Evolutionary conservation across 2,329 filamentous ascomycete species (phyloP).

Genomic region (Paraphoma chrysanthemicola): DNA sequence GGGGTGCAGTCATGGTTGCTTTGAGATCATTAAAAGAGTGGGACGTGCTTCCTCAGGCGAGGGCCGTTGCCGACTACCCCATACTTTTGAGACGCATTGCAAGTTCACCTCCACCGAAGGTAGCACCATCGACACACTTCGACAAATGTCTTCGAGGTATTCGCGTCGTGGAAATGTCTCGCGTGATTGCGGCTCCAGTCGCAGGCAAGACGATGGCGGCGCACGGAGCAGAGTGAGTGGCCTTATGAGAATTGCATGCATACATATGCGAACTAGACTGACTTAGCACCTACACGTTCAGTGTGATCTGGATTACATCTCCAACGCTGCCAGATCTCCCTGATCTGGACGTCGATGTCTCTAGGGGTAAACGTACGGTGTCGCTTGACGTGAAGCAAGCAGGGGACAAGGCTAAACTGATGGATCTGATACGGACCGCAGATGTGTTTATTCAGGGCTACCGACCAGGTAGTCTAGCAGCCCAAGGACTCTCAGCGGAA

Average conservation of each 20-base stretch:
- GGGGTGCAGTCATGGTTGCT: conserved; percentile 57
- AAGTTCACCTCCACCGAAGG: conserved; percentile 12
- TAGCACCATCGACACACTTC: not conserved
- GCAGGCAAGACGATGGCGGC: conserved; percentile 52
- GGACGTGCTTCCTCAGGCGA: conserved; percentile 59
- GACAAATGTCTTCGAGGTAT: conserved; percentile 51
- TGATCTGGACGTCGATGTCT: conserved; percentile 51
- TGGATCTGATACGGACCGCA: conserved; percentile 54
- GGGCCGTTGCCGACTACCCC: conserved; percentile 54
- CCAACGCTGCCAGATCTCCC: conserved; percentile 52
- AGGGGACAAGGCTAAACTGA: conserved; percentile 50
- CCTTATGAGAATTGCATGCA: too few species aligned
- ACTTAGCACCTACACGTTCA: too few species aligned
- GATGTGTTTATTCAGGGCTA: conserved; percentile 65
- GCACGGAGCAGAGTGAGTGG: conserved; percentile 49
- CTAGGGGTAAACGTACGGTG: conserved; percentile 57
- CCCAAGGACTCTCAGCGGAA: conserved; percentile 51
- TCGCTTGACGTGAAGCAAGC: conserved; percentile 56
- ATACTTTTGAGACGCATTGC: conserved; percentile 52
- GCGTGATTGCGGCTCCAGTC: conserved; percentile 55
- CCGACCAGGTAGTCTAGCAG: conserved; percentile 56
- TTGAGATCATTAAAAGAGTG: conserved; percentile 60
- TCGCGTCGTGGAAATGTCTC: conserved; percentile 50
- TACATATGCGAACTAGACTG: too few species aligned
- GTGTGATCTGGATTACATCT: conserved; percentile 55